Evolutionary conservation across 2,329 filamentous ascomycete genomes (phyloP).

Genomic region (Hypomyces rosellus): DNA sequence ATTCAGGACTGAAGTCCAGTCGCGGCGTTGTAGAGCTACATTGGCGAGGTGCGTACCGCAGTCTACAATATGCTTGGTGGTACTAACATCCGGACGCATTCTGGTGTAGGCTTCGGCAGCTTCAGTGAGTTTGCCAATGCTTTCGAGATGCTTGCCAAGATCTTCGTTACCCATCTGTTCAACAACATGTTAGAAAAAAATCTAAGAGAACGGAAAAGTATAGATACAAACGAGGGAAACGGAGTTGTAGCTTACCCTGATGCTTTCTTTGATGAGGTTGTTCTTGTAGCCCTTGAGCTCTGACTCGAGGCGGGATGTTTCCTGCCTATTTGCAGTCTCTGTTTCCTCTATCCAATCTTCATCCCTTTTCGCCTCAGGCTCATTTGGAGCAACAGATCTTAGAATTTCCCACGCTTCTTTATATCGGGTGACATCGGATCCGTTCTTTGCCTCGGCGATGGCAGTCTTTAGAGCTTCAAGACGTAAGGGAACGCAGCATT

Average conservation of each 20-base stretch:
- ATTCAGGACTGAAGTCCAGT: constrained; percentile 65
- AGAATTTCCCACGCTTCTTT: constrained; percentile 61
- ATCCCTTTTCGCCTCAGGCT: constrained; percentile 63
- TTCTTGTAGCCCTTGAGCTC: constrained; percentile 93
- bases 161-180: constrained; percentile 89
- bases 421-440: constrained; percentile 68
- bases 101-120: constrained; percentile 73
- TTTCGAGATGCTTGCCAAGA: constrained; percentile 75
- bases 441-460: constrained; percentile 66
- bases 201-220: neutral
- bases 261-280: constrained; percentile 95
- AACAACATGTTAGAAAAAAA: constrained; percentile 2
- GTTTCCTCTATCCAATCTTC: constrained; percentile 67
- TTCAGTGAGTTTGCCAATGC: constrained; percentile 63
- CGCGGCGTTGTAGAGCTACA: constrained; percentile 66
- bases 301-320: constrained; percentile 70
- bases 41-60: constrained; percentile 74
- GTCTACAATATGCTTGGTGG: constrained; percentile 74
- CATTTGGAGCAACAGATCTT: constrained; percentile 54
- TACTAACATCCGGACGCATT: constrained; percentile 88
- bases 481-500: constrained; percentile 66
- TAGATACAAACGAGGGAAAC: neutral
- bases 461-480: constrained; percentile 76
- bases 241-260: constrained; percentile 52
- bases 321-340: constrained; percentile 58